Evolutionary conservation across 169 alveolate genomes (phyloP).

Genomic region (Pseudocohnilembus persalinus): DNA sequence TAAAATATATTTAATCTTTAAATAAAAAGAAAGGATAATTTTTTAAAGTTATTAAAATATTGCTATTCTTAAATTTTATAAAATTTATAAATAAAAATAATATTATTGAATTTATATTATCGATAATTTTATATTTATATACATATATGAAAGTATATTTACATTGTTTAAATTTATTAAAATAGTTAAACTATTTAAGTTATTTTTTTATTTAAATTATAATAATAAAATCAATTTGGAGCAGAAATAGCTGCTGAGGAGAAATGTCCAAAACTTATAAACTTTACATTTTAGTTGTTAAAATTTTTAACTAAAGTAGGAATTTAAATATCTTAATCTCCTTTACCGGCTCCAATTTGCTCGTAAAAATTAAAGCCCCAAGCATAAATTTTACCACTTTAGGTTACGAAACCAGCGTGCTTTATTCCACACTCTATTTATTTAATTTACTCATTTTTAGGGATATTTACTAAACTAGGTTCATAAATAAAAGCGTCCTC

Average conservation of each 20-base stretch:
- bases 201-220: no score
- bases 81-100: no score
- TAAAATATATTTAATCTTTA: no score
- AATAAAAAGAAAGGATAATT: no score
- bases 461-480: slow-evolving; percentile 40
- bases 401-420: slow-evolving; percentile 70
- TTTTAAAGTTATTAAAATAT: no score
- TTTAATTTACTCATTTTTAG: slow-evolving; percentile 34
- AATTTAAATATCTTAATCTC: slow-evolving; percentile 46
- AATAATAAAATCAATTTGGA: no score
- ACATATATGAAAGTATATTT: neutral
- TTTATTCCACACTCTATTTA: slow-evolving; percentile 71
- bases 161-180: no score
- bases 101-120: no score
- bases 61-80: no score
- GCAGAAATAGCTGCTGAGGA: neutral
- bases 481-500: slow-evolving; percentile 53
- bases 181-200: neutral
- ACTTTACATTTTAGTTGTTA: neutral
- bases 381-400: slow-evolving; percentile 61
- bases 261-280: neutral
- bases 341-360: slow-evolving; percentile 71
- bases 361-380: slow-evolving; percentile 85
- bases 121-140: no score
- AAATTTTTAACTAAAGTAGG: neutral